A percentile compares a stretch with the other conserved stretches of the same genome.
These are phyloP conservation scores for Trapa bicornis DNA, from an alignment of 345 rosid genomes.

Conservation along the genomic window DNA sequence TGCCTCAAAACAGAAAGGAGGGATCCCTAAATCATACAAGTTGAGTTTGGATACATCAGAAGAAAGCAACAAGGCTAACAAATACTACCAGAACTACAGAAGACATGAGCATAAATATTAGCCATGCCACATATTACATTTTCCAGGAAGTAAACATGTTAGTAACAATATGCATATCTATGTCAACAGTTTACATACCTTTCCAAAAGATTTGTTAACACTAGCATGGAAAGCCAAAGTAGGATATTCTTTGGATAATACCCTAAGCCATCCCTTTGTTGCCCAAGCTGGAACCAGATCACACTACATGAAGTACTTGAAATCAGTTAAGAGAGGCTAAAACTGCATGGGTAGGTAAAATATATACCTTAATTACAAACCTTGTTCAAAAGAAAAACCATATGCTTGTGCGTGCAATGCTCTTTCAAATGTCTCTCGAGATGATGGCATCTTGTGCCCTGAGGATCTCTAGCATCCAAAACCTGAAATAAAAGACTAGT, in stretches of 20 bases:
- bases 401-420: constrained; percentile 80
- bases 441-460: constrained; percentile 82
- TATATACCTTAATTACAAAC: constrained; percentile 19
- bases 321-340: no score
- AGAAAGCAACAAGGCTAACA: background rate
- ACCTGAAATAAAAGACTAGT: constrained; percentile 35
- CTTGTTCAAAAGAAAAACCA: constrained; percentile 89
- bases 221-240: constrained; percentile 97
- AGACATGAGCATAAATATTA: background rate
- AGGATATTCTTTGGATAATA: constrained; percentile 83
- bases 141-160: background rate
- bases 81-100: background rate
- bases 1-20: constrained; percentile 84
- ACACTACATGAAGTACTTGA: constrained; percentile 31
- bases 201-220: constrained; percentile 79
- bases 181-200: constrained; percentile 29
- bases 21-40: constrained; percentile 51
- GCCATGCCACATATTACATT: background rate
- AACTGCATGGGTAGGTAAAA: background rate
- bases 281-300: constrained; percentile 98
- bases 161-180: background rate
- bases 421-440: constrained; percentile 84
- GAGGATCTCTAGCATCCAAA: constrained; percentile 94
- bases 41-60: background rate
- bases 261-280: constrained; percentile 85